These are phyloP conservation scores for Neurospora sp. DNA, from an alignment of 495 filamentous ascomycete genomes.

Conservation along the genomic window DNA sequence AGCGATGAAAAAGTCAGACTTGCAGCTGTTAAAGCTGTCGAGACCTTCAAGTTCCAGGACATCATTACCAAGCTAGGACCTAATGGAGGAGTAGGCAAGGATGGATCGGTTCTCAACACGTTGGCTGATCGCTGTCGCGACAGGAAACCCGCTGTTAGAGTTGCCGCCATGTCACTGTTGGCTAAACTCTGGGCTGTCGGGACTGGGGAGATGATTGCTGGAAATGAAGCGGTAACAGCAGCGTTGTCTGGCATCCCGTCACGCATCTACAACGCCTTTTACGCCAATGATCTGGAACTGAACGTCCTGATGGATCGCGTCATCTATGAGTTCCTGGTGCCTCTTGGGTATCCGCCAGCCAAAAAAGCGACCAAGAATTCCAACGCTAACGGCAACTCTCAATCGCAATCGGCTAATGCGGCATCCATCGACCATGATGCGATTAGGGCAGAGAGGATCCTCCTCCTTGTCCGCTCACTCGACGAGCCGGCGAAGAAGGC, in stretches of 20 bases:
- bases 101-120: slow-evolving; percentile 61
- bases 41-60: slow-evolving; percentile 63
- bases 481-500: slow-evolving; percentile 73
- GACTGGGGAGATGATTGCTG: slow-evolving; percentile 72
- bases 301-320: slow-evolving; percentile 75
- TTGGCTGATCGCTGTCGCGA: slow-evolving; percentile 86
- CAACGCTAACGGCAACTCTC: slow-evolving; percentile 45
- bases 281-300: slow-evolving; percentile 81
- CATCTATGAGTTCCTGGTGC: slow-evolving; percentile 77
- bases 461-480: slow-evolving; percentile 68
- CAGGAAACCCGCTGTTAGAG: slow-evolving; percentile 66
- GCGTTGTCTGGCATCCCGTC: slow-evolving; percentile 71
- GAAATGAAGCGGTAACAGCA: slow-evolving; percentile 61
- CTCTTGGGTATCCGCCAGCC: slow-evolving; percentile 73
- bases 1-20: slow-evolving; percentile 84
- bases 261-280: slow-evolving; percentile 78
- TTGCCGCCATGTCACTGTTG: slow-evolving; percentile 74
- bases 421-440: slow-evolving; percentile 61
- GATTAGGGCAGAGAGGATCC: slow-evolving; percentile 73
- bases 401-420: slow-evolving; percentile 35
- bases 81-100: slow-evolving; percentile 56
- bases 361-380: slow-evolving; percentile 42
- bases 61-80: slow-evolving; percentile 71
- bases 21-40: slow-evolving; percentile 73
- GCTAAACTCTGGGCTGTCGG: slow-evolving; percentile 87